Evolutionary conservation across 2,329 filamentous ascomycete genomes (phyloP), one percentile per base, ranked within the genome.

Genomic region (Colletotrichum sublineola): DNA sequence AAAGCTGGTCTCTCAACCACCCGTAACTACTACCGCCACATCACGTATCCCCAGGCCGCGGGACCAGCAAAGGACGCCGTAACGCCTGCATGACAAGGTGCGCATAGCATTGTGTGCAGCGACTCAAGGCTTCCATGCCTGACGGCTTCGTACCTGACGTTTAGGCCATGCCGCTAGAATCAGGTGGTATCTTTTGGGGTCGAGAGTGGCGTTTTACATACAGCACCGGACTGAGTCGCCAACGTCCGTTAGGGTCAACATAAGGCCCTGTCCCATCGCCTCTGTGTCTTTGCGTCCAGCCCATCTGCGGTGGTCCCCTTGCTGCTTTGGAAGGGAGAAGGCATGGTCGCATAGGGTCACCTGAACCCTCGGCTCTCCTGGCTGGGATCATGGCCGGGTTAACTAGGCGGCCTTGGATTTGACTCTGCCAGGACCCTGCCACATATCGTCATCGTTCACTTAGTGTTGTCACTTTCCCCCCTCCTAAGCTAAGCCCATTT

Each of bases 351-450:
- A 24, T 24, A 24, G 38, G 8, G n/a, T 29, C 18, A 55, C 18
- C 31, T 64, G 50, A 31, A 33, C 18, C 24, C 50, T 52, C 18
- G 44, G 44, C 31, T 48, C 12, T 15, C 46, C n/a, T 38, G 61
- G 48, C 36, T 46, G 56, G 46, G 46, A 44, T 48, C 24, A 9
- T 38, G 46, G 48, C 38, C 44, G 50, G 40, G 18, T 42, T 68
- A 58, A 36, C 46, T 36, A 38, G 38, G 50, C 63, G 24, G 61
- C 61, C 48, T 53, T 67, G 68, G 38, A 33, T 58, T 56, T 46
- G 40, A 71, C 56, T 67, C 63, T 48, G 63, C 68, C 50, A 56
- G 56, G 69, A 69, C 69, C 69, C 69, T 72, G 69, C 60, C 24
- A 55, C 60, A 29, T 46, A 56, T 69, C 69, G 69, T 72, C 69